Base-by-base conservation (phyloP, 1,284 basidiomycete genomes). In the Microbotryomycetes sp. region DNA sequence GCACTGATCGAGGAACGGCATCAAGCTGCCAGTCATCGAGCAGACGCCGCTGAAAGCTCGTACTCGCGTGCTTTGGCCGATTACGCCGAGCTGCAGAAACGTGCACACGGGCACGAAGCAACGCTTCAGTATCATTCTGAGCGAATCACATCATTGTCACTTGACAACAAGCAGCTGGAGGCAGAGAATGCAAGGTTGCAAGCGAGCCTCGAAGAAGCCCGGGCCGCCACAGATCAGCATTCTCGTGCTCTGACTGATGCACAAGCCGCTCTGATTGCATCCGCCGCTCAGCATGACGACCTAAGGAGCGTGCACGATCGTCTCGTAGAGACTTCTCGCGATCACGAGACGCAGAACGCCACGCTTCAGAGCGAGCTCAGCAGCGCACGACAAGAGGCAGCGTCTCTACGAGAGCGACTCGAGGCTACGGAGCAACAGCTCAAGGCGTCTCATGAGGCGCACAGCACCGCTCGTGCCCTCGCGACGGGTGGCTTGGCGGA, bases 161-260 rank as follows among this genome's bases (percentile, higher is more conserved):
- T 90, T n/a, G 75, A 83, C 26, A 76, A 86, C 7, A 84, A 89
- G 67, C 87, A 89, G 74, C 83, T 84, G 65, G 87, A 92, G 69
- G 87, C 87, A 0, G 93, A 98, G 62, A 82, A 86, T 64, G 78
- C 84, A 61, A 80, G 82, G 60, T 78, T 93, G 16, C 85, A 89
- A 31, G 88, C 87, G 64, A 68, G 49, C 66, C 62, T 54, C 56
- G 62, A 64, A 36, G 67, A 64, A 29, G 79, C 91, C 30, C 76
- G 78, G 14, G 76, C 79, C 7, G 83, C 85, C 19, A 83, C 86
- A 30, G 89, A 92, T 55, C 86, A 91, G 70, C 92, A 97, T 75
- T 78, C 94, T 29, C 83, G 85, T 26, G 85, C 92, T 1, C 80
- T 98, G 58, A 89, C 92, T 55, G 89, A 96, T 77, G 84, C 90